Evolutionary conservation across 495 filamentous ascomycete species (phyloP).

Genomic region (Trichocladium antarcticum): DNA sequence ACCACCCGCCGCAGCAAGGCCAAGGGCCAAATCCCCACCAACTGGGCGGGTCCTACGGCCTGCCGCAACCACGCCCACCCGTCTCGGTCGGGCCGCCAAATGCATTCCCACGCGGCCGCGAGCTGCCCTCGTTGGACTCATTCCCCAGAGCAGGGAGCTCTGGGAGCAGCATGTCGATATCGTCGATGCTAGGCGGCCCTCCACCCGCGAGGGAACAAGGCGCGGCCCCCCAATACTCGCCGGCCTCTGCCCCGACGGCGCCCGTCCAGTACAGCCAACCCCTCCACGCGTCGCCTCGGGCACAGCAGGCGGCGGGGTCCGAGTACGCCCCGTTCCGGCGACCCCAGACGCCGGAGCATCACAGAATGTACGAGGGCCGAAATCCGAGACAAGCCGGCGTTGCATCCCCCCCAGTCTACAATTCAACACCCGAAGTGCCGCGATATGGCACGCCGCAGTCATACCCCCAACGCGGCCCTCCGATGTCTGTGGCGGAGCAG

Average conservation of each 20-base stretch:
- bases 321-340: constrained; percentile 55
- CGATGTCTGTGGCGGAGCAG: constrained; percentile 31
- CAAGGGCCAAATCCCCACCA: constrained; percentile 34
- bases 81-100: constrained; percentile 42
- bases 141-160: constrained; percentile 34
- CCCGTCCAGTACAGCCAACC: constrained; percentile 36
- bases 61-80: constrained; percentile 40
- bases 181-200: constrained; percentile 75
- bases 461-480: constrained; percentile 33
- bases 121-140: constrained; percentile 44
- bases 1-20: constrained; percentile 21
- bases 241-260: constrained; percentile 41
- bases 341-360: constrained; percentile 64
- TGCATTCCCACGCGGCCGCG: constrained; percentile 41
- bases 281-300: constrained; percentile 44
- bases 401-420: constrained; percentile 37
- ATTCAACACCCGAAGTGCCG: constrained; percentile 42
- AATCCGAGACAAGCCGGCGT: constrained; percentile 37
- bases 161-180: constrained; percentile 90
- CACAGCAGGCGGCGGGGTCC: constrained; percentile 27
- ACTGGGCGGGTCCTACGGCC: constrained; percentile 34
- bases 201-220: constrained; percentile 41
- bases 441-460: constrained; percentile 45
- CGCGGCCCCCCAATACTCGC: constrained; percentile 43
- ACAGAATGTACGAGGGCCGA: constrained; percentile 37